These are phyloP conservation scores for Cercospora nicotianae DNA, from an alignment of 2,329 filamentous ascomycete genomes.

Conservation along the genomic window DNA sequence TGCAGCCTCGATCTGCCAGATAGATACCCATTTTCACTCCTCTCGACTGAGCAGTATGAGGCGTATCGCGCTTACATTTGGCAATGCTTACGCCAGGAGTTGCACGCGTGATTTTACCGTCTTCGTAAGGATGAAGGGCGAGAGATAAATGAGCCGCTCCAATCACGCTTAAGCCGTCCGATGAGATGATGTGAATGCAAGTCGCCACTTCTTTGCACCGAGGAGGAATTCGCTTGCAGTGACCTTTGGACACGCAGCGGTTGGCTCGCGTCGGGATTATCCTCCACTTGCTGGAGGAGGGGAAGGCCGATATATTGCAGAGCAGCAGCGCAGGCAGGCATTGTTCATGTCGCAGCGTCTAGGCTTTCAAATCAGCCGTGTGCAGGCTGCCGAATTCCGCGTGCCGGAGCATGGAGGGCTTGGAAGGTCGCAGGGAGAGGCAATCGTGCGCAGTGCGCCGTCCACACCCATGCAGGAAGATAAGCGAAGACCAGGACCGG, in stretches of 20 bases:
- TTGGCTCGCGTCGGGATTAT: neutral
- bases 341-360: neutral
- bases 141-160: neutral
- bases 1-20: neutral
- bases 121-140: neutral
- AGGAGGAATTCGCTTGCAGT: slow-evolving; percentile 4
- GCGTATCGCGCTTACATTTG: neutral
- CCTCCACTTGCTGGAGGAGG: neutral
- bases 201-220: neutral
- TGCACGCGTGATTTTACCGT: neutral
- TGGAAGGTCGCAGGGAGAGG: neutral
- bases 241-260: neutral
- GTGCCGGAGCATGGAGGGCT: slow-evolving; percentile 3
- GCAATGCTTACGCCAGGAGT: neutral
- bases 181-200: neutral
- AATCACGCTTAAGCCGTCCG: neutral
- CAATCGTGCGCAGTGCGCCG: neutral
- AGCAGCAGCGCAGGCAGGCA: neutral
- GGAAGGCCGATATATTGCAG: neutral
- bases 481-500: slow-evolving; percentile 11
- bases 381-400: slow-evolving; percentile 14
- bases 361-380: slow-evolving; percentile 1
- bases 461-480: slow-evolving; percentile 7
- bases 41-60: neutral
- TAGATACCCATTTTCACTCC: neutral